Conservation (phyloP, 129 eudicot species). For the Silybum marianum region DNA sequence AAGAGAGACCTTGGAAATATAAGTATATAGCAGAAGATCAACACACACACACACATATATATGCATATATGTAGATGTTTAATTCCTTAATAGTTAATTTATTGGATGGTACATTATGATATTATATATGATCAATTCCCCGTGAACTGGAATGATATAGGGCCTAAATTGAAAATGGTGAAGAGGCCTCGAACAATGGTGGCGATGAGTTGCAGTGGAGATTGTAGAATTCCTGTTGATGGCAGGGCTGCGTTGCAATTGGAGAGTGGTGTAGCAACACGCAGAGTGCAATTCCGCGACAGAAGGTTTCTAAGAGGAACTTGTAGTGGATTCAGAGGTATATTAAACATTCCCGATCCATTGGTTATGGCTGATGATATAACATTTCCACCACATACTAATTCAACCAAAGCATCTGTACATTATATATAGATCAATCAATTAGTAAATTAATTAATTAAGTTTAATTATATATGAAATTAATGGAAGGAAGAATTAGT, state of each 20-base stretch:
- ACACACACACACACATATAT: too few relatives aligned
- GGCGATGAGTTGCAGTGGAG: conserved; percentile 20
- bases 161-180: background rate
- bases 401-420: conserved; percentile 30
- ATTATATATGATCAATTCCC: conserved; percentile 3
- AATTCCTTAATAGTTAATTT: background rate
- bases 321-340: conserved; percentile 4
- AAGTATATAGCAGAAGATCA: too few relatives aligned
- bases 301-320: conserved; percentile 1
- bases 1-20: too few relatives aligned
- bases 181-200: conserved; percentile 14
- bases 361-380: conserved; percentile 25
- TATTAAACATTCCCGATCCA: conserved; percentile 11
- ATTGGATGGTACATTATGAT: background rate
- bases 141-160: background rate
- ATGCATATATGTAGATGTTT: background rate
- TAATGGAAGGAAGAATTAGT: background rate
- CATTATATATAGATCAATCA: background rate
- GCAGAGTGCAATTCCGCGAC: conserved; percentile 23
- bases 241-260: conserved; percentile 30
- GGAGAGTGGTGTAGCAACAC: conserved; percentile 34
- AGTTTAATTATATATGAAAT: background rate
- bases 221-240: conserved; percentile 21
- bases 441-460: too few relatives aligned
- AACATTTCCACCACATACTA: conserved; percentile 35